These are phyloP conservation scores for Cruciata laevipes DNA, from an alignment of 257 asterid species.

Conservation along the genomic window DNA sequence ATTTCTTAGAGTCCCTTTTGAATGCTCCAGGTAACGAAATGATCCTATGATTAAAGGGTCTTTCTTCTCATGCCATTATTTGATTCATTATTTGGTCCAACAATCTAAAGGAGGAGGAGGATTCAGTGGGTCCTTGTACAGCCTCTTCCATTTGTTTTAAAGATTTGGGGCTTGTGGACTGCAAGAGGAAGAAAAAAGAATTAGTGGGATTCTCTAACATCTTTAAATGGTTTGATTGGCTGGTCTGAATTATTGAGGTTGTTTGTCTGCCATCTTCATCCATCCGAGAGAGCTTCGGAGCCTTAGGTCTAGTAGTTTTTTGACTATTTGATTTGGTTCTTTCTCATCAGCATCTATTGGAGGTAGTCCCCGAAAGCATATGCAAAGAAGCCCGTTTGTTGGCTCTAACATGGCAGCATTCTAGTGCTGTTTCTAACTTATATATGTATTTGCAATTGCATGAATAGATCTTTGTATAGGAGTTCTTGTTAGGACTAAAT, in stretches of 20 bases:
- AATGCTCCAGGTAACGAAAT: conserved; percentile 8
- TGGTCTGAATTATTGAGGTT: conserved; percentile 38
- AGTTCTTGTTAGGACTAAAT: neutral
- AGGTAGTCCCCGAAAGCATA: conserved; percentile 10
- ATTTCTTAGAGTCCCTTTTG: neutral
- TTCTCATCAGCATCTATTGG: neutral
- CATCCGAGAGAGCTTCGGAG: conserved; percentile 6
- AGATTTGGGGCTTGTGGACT: conserved; percentile 28
- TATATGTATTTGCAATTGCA: conserved; percentile 8
- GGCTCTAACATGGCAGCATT: conserved; percentile 9
- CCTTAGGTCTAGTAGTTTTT: conserved; percentile 3
- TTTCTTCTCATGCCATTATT: conserved; percentile 6
- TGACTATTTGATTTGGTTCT: conserved; percentile 1
- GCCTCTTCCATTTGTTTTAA: conserved; percentile 23
- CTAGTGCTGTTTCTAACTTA: conserved; percentile 8
- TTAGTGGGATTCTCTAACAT: conserved; percentile 31
- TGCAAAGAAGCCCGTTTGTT: conserved; percentile 3
- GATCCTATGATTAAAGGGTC: conserved; percentile 4
- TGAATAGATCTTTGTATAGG: conserved; percentile 9
- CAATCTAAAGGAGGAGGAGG: conserved; percentile 19
- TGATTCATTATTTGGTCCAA: conserved; percentile 22
- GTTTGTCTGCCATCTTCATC: conserved; percentile 46
- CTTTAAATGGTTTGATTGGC: conserved; percentile 26
- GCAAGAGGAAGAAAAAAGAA: conserved; percentile 15
- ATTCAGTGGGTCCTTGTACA: conserved; percentile 32